These are phyloP conservation scores for Cyberlindnera subsufficiens DNA, from an alignment of 805 yeast species.

Conservation along the genomic window DNA sequence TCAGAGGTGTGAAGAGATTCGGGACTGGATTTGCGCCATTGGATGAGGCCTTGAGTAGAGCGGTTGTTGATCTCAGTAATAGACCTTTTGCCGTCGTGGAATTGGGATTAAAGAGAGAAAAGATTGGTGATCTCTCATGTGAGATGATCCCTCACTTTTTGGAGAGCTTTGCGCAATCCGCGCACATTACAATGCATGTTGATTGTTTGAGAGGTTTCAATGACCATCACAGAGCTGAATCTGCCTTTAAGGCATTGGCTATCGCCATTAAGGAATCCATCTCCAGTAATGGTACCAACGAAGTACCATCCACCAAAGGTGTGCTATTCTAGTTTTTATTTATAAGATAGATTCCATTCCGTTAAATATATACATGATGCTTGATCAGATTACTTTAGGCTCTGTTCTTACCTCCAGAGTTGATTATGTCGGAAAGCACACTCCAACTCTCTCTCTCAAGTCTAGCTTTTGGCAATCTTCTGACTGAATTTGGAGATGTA, in stretches of 20 bases:
- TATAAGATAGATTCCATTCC: too few species aligned
- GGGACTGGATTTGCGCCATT: constrained; percentile 93
- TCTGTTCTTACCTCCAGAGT: too few species aligned
- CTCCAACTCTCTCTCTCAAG: too few species aligned
- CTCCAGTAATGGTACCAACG: constrained; percentile 77
- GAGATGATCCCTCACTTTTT: constrained; percentile 98
- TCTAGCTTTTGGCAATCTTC: too few species aligned
- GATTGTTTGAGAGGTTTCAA: constrained; percentile 91
- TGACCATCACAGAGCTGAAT: constrained; percentile 94
- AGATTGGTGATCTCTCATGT: constrained; percentile 83
- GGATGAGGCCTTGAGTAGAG: constrained; percentile 92
- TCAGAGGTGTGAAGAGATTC: constrained; percentile 87
- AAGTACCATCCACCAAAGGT: constrained; percentile 95
- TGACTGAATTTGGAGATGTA: neutral
- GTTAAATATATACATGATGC: too few species aligned
- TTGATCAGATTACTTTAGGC: too few species aligned
- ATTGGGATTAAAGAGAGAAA: constrained; percentile 85
- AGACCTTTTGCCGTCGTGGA: constrained; percentile 91
- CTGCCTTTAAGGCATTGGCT: constrained; percentile 95
- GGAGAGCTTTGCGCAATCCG: constrained; percentile 90
- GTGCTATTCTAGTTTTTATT: constrained; percentile 52
- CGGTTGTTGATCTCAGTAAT: constrained; percentile 92
- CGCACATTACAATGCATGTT: constrained; percentile 87
- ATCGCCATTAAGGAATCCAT: constrained; percentile 85
- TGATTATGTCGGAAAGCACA: too few species aligned